Evolutionary conservation across 352 stramenopile genomes (phyloP).

Genomic region (Pythium periplocum): DNA sequence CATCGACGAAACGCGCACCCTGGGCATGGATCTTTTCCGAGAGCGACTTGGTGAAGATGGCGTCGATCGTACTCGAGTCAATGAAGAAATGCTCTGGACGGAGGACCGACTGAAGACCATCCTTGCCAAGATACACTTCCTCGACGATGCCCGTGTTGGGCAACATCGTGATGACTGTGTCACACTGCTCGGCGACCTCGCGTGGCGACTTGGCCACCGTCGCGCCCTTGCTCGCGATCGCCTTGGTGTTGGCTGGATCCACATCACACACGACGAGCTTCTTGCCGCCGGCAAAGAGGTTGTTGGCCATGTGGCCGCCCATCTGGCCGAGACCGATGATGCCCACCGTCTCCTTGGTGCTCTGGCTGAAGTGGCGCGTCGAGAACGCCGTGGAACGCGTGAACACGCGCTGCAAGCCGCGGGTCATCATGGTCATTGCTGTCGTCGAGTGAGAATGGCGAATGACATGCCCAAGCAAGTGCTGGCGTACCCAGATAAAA

Average conservation of each 20-base stretch:
- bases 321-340: constrained; percentile 94
- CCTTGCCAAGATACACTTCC: constrained; percentile 60
- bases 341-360: constrained; percentile 52
- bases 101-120: constrained; percentile 67
- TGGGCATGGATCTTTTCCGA: constrained; percentile 47
- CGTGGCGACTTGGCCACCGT: constrained; percentile 42
- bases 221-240: constrained; percentile 48
- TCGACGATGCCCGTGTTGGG: constrained; percentile 89
- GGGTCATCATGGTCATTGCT: constrained; percentile 9
- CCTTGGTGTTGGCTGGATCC: constrained; percentile 38
- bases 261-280: constrained; percentile 81
- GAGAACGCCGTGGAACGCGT: constrained; percentile 2
- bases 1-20: constrained; percentile 88
- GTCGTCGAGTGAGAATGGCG: background rate
- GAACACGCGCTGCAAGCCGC: constrained; percentile 5
- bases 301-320: constrained; percentile 91
- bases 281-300: constrained; percentile 81
- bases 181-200: constrained; percentile 73
- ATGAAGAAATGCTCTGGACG: constrained; percentile 86
- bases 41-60: constrained; percentile 88
- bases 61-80: constrained; percentile 95
- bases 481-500: background rate
- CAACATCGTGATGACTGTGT: constrained; percentile 94
- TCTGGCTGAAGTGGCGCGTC: constrained; percentile 9
- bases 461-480: background rate